phyloP scores from a whole-genome alignment of 2,329 filamentous ascomycete species.

The Monilinia aucupariae region DNA sequence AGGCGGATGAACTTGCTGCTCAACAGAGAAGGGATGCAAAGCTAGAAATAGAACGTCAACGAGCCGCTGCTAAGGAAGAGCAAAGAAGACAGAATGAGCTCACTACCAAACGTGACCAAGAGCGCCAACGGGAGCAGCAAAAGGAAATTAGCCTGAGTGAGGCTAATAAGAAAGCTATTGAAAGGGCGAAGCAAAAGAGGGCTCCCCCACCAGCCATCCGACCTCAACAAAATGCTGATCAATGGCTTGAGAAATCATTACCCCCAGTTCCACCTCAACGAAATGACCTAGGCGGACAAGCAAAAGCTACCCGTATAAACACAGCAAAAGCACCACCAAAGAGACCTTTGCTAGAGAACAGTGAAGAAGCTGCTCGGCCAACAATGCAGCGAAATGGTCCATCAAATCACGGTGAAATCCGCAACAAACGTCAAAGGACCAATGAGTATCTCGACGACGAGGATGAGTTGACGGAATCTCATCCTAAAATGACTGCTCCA shows the following conservation, averaged over 20 bases:
- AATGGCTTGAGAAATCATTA: constrained; percentile 31
- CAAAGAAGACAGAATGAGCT: constrained; percentile 57
- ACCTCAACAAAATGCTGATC: constrained; percentile 44
- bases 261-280: constrained; percentile 30
- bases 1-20: constrained; percentile 75
- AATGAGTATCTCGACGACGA: constrained; percentile 63
- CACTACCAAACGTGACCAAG: constrained; percentile 54
- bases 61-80: constrained; percentile 60
- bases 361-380: constrained; percentile 46
- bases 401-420: constrained; percentile 57
- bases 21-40: constrained; percentile 78
- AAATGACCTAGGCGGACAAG: constrained; percentile 24
- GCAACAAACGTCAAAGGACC: constrained; percentile 70
- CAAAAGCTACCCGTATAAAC: constrained; percentile 49
- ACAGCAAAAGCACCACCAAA: constrained; percentile 71
- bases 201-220: constrained; percentile 57
- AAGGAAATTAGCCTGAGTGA: constrained; percentile 48
- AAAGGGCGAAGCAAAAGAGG: constrained; percentile 59
- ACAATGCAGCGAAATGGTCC: constrained; percentile 51
- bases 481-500: constrained; percentile 68
- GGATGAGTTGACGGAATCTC: constrained; percentile 55
- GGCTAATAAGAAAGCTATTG: constrained; percentile 60
- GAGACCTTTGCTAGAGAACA: constrained; percentile 62
- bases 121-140: constrained; percentile 42
- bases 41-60: constrained; percentile 72